These are phyloP conservation scores for Rhodotorula graminis DNA, from an alignment of 768 basidiomycete species.

Conservation along the genomic window DNA sequence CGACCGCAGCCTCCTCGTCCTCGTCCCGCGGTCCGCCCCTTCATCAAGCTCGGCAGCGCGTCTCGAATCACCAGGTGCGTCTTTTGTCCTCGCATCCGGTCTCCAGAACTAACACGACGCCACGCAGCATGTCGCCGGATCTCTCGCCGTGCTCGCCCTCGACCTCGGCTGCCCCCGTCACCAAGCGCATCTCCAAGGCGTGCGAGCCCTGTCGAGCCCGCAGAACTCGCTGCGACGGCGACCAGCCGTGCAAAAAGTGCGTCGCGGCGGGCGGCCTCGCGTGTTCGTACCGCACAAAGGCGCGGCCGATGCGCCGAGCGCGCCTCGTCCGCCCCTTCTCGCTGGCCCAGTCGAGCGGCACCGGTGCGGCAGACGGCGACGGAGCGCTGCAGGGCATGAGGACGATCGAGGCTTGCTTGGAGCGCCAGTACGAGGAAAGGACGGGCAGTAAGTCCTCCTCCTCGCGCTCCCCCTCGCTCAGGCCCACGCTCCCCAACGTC, in stretches of 20 bases:
- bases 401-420: conserved; percentile 5
- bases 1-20: too few relatives aligned
- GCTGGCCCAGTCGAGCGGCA: background rate
- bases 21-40: too few relatives aligned
- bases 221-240: background rate
- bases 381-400: background rate
- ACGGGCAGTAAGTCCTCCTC: too few relatives aligned
- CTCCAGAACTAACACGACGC: too few relatives aligned
- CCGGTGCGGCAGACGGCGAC: background rate
- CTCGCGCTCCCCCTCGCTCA: too few relatives aligned
- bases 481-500: too few relatives aligned
- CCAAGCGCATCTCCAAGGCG: background rate
- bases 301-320: background rate
- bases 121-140: too few relatives aligned
- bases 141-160: too few relatives aligned
- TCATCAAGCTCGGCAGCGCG: too few relatives aligned
- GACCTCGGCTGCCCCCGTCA: too few relatives aligned
- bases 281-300: conserved; percentile 2
- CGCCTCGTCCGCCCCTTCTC: background rate
- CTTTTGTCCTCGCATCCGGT: too few relatives aligned
- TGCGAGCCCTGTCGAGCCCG: conserved; percentile 1
- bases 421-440: background rate
- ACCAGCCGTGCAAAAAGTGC: background rate
- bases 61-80: too few relatives aligned
- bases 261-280: background rate